Evolutionary conservation across 306 rosid species (phyloP).

Genomic region (Alnus glutinosa): DNA sequence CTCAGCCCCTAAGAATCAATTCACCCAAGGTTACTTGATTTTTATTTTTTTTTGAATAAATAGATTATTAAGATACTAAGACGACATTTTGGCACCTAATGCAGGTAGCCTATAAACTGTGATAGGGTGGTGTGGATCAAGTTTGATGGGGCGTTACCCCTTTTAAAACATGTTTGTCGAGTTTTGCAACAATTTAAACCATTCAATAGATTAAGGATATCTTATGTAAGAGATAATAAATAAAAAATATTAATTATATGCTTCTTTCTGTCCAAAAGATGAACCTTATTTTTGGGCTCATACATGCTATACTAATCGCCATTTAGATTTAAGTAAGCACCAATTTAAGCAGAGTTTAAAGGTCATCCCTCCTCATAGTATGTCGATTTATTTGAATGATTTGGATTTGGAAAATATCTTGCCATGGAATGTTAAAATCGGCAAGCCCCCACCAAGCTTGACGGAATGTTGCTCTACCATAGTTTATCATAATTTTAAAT

Average conservation of each 20-base stretch:
- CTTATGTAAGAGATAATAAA: too few relatives aligned
- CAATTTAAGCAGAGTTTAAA: background rate
- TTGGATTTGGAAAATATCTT: too few relatives aligned
- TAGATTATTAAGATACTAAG: background rate
- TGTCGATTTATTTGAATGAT: too few relatives aligned
- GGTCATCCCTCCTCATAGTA: too few relatives aligned
- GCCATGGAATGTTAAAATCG: too few relatives aligned
- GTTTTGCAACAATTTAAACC: background rate
- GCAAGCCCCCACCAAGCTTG: too few relatives aligned
- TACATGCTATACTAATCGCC: background rate
- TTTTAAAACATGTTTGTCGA: background rate
- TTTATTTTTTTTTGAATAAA: conserved; percentile 1
- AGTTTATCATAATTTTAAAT: too few relatives aligned
- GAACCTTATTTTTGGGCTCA: background rate
- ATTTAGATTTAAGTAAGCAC: too few relatives aligned
- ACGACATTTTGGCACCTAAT: background rate
- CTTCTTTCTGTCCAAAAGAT: background rate
- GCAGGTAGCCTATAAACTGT: conserved; percentile 2
- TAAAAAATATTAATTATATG: too few relatives aligned
- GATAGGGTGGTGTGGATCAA: background rate
- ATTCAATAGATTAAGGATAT: background rate
- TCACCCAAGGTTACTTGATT: conserved; percentile 17
- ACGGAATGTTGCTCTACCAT: too few relatives aligned
- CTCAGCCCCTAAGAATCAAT: conserved; percentile 46
- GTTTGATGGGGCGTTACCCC: background rate